Percentiles rank a stretch among this genome's conserved stretches.
phyloP scores from a whole-genome alignment of 306 rosid species.

The Fragaria ananassa region DNA sequence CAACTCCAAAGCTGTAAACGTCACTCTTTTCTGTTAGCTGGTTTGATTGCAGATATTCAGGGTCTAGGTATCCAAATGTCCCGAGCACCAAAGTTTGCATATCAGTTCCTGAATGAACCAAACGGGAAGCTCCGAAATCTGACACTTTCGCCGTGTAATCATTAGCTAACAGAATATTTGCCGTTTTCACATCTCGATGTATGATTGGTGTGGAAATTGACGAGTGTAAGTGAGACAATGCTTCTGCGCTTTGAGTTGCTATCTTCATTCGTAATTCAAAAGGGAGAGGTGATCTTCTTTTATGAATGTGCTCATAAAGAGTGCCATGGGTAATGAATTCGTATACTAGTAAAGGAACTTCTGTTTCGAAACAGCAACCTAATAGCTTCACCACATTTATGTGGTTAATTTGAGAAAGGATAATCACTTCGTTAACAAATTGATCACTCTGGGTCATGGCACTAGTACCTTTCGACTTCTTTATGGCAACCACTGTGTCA shows the following conservation, averaged over 20 bases:
- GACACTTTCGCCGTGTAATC: background rate
- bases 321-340: constrained; percentile 1
- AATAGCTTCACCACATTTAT: constrained; percentile 13
- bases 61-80: constrained; percentile 11
- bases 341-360: background rate
- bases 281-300: background rate
- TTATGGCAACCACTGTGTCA: too few species aligned
- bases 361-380: constrained; percentile 14
- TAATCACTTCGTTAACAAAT: constrained; percentile 7
- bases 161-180: background rate
- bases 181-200: background rate
- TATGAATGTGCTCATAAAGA: background rate
- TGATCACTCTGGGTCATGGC: background rate
- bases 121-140: constrained; percentile 4
- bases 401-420: constrained; percentile 11
- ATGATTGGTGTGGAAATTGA: background rate
- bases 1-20: constrained; percentile 28
- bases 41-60: constrained; percentile 25
- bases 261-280: background rate
- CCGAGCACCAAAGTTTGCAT: background rate
- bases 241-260: background rate
- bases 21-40: constrained; percentile 27
- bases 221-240: constrained; percentile 1
- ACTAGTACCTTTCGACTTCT: too few species aligned
- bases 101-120: background rate